Conservation (phyloP, 2,329 filamentous ascomycete species). For the Talaromyces albobiverticillius region DNA sequence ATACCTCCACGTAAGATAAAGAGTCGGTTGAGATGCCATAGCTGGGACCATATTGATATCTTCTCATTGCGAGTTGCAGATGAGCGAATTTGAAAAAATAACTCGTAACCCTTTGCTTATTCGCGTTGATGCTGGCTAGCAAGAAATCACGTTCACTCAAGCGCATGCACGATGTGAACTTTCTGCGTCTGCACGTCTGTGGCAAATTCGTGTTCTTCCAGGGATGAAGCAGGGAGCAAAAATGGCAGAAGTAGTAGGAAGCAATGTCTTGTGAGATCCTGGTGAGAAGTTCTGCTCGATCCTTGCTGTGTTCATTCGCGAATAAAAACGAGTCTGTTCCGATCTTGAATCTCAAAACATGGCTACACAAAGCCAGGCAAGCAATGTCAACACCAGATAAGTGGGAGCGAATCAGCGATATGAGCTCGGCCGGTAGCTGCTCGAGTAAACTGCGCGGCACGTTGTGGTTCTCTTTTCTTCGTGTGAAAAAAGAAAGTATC, state of each 20-base stretch:
- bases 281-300: constrained; percentile 3
- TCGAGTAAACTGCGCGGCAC: not conserved
- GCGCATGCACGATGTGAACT: not conserved
- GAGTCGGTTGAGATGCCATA: constrained; percentile 7
- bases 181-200: not conserved
- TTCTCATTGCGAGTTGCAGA: constrained; percentile 9
- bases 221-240: constrained; percentile 1
- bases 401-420: constrained; percentile 1
- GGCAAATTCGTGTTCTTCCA: not conserved
- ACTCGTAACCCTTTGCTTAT: not conserved
- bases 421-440: constrained; percentile 5
- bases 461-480: not conserved
- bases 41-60: not conserved
- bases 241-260: constrained; percentile 2
- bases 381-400: constrained; percentile 6
- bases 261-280: constrained; percentile 4
- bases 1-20: constrained; percentile 4
- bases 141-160: not conserved
- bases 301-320: not conserved
- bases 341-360: constrained; percentile 5
- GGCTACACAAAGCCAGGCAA: constrained; percentile 6
- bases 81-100: constrained; percentile 6
- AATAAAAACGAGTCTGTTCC: not conserved
- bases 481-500: not conserved
- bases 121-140: not conserved